These are phyloP conservation scores for Apophysomyces sp. DNA, from an alignment of 371 early-diverging fungal genomes.

Conservation along the genomic window DNA sequence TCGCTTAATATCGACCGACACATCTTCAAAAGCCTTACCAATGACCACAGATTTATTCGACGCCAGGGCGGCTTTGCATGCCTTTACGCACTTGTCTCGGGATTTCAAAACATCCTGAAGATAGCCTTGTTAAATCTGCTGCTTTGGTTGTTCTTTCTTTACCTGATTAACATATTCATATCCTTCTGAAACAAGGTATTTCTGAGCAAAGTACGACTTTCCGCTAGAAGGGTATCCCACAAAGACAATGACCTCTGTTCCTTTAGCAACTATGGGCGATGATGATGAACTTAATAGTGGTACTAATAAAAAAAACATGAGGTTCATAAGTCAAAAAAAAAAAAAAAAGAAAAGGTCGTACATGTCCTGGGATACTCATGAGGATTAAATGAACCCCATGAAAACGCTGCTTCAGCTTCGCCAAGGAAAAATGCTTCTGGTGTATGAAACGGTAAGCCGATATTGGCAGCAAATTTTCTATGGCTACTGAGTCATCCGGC, in stretches of 20 bases:
- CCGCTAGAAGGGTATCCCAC: constrained; percentile 88
- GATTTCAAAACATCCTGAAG: constrained; percentile 70
- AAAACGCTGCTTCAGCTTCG: constrained; percentile 47
- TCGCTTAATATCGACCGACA: too few relatives aligned
- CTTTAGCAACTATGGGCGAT: constrained; percentile 32
- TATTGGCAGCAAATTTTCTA: constrained; percentile 82
- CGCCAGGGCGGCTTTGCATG: constrained; percentile 50
- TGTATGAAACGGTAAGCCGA: constrained; percentile 72
- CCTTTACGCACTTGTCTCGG: constrained; percentile 67
- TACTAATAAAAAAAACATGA: neutral
- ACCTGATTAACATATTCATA: constrained; percentile 84
- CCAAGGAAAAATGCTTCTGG: constrained; percentile 81
- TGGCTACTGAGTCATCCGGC: neutral
- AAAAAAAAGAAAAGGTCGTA: neutral
- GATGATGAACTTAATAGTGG: constrained; percentile 22
- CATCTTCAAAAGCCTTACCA: constrained; percentile 32
- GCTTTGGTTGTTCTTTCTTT: neutral
- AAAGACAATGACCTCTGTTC: constrained; percentile 68
- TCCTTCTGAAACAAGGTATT: constrained; percentile 58
- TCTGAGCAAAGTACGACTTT: constrained; percentile 75
- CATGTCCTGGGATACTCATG: constrained; percentile 24
- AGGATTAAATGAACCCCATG: constrained; percentile 62
- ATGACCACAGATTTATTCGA: constrained; percentile 61
- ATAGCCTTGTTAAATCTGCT: neutral
- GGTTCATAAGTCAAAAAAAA: too few relatives aligned